Evolutionary conservation across 2,329 filamentous ascomycete genomes (phyloP).

Genomic region (Hypoxylon sp.): DNA sequence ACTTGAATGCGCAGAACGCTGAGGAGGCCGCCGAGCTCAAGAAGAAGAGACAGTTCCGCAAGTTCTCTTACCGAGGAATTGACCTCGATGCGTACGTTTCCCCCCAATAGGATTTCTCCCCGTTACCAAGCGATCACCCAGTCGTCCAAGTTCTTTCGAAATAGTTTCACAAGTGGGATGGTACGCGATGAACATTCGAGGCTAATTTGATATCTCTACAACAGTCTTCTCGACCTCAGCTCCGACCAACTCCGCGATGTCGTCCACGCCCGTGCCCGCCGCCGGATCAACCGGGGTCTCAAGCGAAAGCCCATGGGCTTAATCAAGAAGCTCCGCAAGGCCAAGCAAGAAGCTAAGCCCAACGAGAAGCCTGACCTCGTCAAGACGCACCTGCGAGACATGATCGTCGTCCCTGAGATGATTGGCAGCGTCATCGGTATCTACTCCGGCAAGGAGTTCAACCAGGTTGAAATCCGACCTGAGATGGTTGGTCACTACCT

Average conservation of each 20-base stretch:
- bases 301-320: constrained; percentile 99
- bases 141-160: constrained; percentile 5
- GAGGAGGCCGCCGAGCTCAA: constrained; percentile 99
- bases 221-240: constrained; percentile 96
- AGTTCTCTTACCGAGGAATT: constrained; percentile 99
- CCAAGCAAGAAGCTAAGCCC: constrained; percentile 98
- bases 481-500: constrained; percentile 99
- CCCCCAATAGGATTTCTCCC: constrained; percentile 1
- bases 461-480: constrained; percentile 99
- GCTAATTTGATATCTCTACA: constrained; percentile 40
- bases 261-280: constrained; percentile 97
- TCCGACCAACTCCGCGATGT: constrained; percentile 99
- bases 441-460: constrained; percentile 99
- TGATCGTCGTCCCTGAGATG: constrained; percentile 99
- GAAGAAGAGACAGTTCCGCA: constrained; percentile 99
- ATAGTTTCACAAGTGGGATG: constrained; percentile 4
- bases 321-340: constrained; percentile 99
- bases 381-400: constrained; percentile 99
- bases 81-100: constrained; percentile 95
- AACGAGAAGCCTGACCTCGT: constrained; percentile 99
- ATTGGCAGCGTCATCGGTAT: constrained; percentile 98
- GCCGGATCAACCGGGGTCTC: constrained; percentile 99
- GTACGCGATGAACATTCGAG: constrained; percentile 3
- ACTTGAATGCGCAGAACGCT: constrained; percentile 78
- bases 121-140: constrained; percentile 5